Percentiles rank a stretch among this genome's conserved stretches.
These are phyloP conservation scores for Alternaria arborescens DNA, from an alignment of 2,329 filamentous ascomycete species.

Conservation along the genomic window DNA sequence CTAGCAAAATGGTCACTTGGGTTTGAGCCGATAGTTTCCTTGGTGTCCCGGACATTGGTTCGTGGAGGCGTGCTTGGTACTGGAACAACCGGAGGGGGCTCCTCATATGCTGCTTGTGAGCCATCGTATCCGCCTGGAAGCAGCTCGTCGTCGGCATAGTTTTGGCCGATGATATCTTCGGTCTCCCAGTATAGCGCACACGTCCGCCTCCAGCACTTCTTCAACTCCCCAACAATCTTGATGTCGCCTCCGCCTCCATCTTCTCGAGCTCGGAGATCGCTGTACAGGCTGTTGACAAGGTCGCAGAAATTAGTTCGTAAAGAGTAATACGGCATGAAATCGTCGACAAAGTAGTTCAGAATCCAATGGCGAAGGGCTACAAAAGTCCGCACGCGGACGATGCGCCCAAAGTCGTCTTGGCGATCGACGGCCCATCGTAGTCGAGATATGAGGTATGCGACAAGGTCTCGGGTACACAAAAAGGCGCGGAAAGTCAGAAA, in stretches of 20 bases:
- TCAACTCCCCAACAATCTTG: conserved; percentile 91
- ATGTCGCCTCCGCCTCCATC: conserved; percentile 69
- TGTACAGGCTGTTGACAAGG: conserved; percentile 73
- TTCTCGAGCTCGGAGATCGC: conserved; percentile 60
- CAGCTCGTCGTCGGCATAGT: conserved; percentile 72
- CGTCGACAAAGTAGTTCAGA: conserved; percentile 95
- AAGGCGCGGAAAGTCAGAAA: conserved; percentile 95
- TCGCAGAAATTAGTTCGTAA: conserved; percentile 82
- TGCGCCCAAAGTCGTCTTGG: conserved; percentile 83
- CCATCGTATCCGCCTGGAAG: conserved; percentile 76
- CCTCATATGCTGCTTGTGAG: conserved; percentile 35
- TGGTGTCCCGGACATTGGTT: conserved; percentile 35
- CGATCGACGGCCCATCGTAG: conserved; percentile 86
- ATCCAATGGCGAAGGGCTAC: conserved; percentile 97
- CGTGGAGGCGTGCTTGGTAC: conserved; percentile 38
- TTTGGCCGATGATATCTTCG: conserved; percentile 67
- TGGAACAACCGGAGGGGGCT: conserved; percentile 19
- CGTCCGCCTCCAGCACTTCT: conserved; percentile 95
- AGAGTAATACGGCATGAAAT: conserved; percentile 80
- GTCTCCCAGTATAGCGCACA: conserved; percentile 91
- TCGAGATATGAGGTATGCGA: conserved; percentile 84
- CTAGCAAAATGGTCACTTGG: conserved; percentile 51
- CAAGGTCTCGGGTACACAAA: conserved; percentile 76
- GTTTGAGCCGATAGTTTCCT: conserved; percentile 48
- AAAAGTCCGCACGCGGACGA: conserved; percentile 95